These are phyloP conservation scores for Rhodotorula sp. DNA, from an alignment of 1,284 basidiomycete genomes.

Conservation along the genomic window DNA sequence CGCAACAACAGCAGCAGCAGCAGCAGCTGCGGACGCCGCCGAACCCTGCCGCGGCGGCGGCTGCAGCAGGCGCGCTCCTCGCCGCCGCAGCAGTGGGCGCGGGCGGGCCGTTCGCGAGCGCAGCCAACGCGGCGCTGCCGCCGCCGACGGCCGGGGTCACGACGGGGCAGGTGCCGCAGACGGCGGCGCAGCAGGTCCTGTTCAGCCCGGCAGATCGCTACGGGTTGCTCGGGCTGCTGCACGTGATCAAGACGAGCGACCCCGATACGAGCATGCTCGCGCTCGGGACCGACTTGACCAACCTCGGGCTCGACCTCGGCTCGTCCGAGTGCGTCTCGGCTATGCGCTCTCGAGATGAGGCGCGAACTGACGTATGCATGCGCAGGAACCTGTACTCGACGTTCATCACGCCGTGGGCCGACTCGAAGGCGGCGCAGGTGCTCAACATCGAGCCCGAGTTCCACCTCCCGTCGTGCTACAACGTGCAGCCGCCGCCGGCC, in stretches of 20 bases:
- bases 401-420: constrained; percentile 96
- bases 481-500: constrained; percentile 85
- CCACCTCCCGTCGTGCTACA: constrained; percentile 89
- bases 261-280: constrained; percentile 80
- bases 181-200: constrained; percentile 91
- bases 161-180: constrained; percentile 27
- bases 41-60: neutral
- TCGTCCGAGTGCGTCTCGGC: constrained; percentile 54
- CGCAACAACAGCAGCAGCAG: neutral
- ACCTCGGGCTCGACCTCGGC: constrained; percentile 88
- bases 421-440: constrained; percentile 64
- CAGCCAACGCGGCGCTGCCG: neutral
- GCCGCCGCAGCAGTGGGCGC: neutral
- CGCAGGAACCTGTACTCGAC: constrained; percentile 81
- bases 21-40: constrained; percentile 21
- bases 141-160: constrained; percentile 21
- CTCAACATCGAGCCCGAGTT: constrained; percentile 81
- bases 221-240: constrained; percentile 84
- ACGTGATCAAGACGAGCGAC: constrained; percentile 86
- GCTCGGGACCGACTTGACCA: constrained; percentile 88
- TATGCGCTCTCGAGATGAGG: neutral
- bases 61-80: neutral
- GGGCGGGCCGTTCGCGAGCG: neutral
- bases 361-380: neutral
- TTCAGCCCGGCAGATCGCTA: constrained; percentile 93